These are phyloP conservation scores for Piedraia hortae DNA, from an alignment of 2,329 filamentous ascomycete species.

Conservation along the genomic window DNA sequence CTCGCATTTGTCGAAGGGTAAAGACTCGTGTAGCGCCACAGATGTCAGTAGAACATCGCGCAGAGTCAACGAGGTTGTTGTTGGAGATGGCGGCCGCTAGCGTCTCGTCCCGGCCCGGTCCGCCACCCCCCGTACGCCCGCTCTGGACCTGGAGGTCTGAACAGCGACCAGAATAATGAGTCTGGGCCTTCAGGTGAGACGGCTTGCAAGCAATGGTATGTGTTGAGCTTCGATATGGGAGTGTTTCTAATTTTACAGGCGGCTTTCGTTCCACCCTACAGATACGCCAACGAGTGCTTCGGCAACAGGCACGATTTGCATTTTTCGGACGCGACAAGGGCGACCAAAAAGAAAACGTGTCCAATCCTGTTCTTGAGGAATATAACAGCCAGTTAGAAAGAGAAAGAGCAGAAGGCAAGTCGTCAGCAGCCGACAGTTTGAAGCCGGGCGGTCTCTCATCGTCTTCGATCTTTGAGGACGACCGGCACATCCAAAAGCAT, in stretches of 20 bases:
- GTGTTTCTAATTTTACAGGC: constrained; percentile 3
- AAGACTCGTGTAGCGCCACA: too few species aligned
- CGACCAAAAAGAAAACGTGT: constrained; percentile 1
- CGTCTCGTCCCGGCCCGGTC: background rate
- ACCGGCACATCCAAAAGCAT: constrained; percentile 7
- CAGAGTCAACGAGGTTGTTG: too few species aligned
- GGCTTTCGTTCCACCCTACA: constrained; percentile 4
- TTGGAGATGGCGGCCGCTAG: too few species aligned
- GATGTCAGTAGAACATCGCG: too few species aligned
- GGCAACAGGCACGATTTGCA: constrained; percentile 4
- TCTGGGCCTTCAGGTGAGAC: constrained; percentile 34
- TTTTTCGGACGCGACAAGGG: constrained; percentile 2
- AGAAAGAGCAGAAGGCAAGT: background rate
- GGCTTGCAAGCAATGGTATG: constrained; percentile 33
- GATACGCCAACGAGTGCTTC: constrained; percentile 2
- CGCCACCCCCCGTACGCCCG: background rate
- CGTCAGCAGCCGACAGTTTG: constrained; percentile 1
- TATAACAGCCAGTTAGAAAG: constrained; percentile 19
- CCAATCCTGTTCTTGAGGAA: constrained; percentile 36
- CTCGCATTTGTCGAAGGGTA: too few species aligned
- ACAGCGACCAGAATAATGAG: constrained; percentile 28
- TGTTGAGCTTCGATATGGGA: constrained; percentile 1
- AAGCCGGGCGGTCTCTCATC: constrained; percentile 19
- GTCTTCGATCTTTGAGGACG: constrained; percentile 26
- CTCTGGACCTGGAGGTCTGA: background rate